Conservation (phyloP, 169 alveolate species). For the Plasmodium berghei region DNA sequence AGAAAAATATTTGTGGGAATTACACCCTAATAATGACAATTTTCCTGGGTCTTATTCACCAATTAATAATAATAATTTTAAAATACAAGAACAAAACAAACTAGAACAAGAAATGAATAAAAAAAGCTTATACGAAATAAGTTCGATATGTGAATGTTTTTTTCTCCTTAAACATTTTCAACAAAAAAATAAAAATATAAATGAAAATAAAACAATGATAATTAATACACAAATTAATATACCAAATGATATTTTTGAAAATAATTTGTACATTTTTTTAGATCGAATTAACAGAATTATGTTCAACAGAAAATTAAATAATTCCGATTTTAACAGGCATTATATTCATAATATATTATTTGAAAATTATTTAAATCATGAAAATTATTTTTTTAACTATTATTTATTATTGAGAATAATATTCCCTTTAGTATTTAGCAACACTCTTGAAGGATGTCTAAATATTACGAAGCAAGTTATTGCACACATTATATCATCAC, state of each 20-base stretch:
- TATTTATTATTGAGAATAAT: constrained; percentile 43
- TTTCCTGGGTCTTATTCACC: too few relatives aligned
- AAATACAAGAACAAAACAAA: background rate
- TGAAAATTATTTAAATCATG: background rate
- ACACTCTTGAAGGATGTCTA: constrained; percentile 8
- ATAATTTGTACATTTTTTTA: constrained; percentile 26
- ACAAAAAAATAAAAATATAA: background rate
- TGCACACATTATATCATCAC: constrained; percentile 10
- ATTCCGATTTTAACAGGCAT: background rate
- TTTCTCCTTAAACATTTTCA: constrained; percentile 36
- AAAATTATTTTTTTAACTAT: constrained; percentile 28
- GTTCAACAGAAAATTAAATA: background rate
- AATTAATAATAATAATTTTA: too few relatives aligned
- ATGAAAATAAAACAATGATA: background rate
- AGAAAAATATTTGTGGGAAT: background rate
- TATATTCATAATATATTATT: constrained; percentile 9
- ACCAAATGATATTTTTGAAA: constrained; percentile 48
- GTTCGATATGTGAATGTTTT: constrained; percentile 68
- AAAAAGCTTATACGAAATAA: constrained; percentile 46
- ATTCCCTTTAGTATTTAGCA: constrained; percentile 22
- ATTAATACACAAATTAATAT: background rate
- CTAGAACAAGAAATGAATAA: background rate
- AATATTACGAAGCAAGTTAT: constrained; percentile 9
- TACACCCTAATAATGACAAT: too few relatives aligned
- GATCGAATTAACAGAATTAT: constrained; percentile 3